Evolutionary conservation across 306 rosid genomes (phyloP).

Genomic region (Rubus idaeus): DNA sequence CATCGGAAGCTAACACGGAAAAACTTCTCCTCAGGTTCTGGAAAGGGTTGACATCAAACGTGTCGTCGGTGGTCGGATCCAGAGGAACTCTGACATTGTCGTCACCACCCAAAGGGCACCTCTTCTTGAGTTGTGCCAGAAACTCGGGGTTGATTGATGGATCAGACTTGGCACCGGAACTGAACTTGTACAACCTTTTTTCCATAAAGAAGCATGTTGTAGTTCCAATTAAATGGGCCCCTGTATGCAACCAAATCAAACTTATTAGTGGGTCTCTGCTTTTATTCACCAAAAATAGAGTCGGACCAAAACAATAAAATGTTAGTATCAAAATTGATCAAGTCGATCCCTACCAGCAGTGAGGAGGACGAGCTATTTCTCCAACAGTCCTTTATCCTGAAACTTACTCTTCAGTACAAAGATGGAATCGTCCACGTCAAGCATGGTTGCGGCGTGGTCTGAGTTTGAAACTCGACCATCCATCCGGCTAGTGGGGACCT

Average conservation of each 20-base stretch:
- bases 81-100: neutral
- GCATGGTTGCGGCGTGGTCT: neutral
- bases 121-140: neutral
- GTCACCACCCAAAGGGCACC: neutral
- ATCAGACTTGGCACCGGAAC: neutral
- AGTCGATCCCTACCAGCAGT: neutral
- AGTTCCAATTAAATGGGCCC: too few relatives aligned
- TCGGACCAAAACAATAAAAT: too few relatives aligned
- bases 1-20: neutral
- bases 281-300: too few relatives aligned
- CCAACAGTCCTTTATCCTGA: neutral
- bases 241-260: neutral
- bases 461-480: neutral
- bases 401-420: neutral
- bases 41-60: neutral
- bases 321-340: too few relatives aligned
- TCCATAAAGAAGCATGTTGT: too few relatives aligned
- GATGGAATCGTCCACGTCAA: neutral
- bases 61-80: neutral
- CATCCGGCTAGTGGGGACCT: neutral
- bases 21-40: neutral
- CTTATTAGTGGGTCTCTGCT: neutral
- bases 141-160: neutral
- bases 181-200: too few relatives aligned
- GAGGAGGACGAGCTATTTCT: neutral